phyloP scores from a whole-genome alignment of 2,329 filamentous ascomycete species.

The Huntiella savannae region DNA sequence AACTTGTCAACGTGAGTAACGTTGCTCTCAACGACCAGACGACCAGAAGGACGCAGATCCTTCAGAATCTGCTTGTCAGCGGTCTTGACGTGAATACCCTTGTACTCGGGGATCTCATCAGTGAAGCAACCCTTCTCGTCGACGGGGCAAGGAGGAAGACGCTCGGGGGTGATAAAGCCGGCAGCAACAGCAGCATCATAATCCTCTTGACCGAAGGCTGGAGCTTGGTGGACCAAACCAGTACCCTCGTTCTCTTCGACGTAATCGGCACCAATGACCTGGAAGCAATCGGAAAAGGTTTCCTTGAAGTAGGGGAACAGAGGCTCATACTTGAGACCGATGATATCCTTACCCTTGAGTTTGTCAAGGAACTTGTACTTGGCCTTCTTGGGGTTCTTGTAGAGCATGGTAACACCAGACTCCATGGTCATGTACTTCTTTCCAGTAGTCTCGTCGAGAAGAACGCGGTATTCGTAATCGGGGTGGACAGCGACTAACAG shows the following conservation, averaged over 20 bases:
- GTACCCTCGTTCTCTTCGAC: conserved; percentile 56
- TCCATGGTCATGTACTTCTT: conserved; percentile 54
- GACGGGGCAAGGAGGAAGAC: conserved; percentile 51
- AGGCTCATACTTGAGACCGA: conserved; percentile 54
- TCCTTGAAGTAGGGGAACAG: conserved; percentile 55
- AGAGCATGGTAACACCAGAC: conserved; percentile 44
- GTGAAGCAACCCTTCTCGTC: conserved; percentile 28
- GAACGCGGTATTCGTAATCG: conserved; percentile 61
- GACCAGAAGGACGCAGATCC: conserved; percentile 14
- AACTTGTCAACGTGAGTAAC: conserved; percentile 15
- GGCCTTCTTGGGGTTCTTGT: conserved; percentile 60
- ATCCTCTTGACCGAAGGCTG: conserved; percentile 62
- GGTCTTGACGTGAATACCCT: conserved; percentile 15
- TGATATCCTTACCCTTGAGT: conserved; percentile 47
- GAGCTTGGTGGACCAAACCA: conserved; percentile 56
- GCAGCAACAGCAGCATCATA: conserved; percentile 46
- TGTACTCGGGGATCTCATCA: conserved; percentile 15
- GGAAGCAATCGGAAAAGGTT: conserved; percentile 51
- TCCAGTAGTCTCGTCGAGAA: conserved; percentile 44
- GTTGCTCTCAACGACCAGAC: conserved; percentile 14
- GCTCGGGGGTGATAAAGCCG: conserved; percentile 43
- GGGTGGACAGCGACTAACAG: conserved; percentile 52
- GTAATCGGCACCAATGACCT: conserved; percentile 48
- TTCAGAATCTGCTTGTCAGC: conserved; percentile 16
- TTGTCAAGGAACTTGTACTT: conserved; percentile 52